Evolutionary conservation across 176 grass and related monocot species (phyloP), one percentile per base, ranked within the genome.

Genomic region (Cymbopogon citratus): DNA sequence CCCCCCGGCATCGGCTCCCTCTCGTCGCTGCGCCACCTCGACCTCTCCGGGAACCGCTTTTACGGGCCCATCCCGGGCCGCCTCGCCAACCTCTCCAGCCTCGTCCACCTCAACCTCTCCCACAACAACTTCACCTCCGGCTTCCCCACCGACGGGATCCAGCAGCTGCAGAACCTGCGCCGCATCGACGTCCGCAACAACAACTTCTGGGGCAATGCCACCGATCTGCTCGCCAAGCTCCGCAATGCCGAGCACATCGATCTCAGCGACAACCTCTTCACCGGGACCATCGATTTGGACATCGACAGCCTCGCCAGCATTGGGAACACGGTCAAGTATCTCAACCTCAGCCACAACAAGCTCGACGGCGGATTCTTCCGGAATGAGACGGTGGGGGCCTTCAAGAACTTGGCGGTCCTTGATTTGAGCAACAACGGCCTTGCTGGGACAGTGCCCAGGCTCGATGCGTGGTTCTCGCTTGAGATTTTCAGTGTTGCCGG

Each of bases 31-130:
- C 85, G 81, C 72, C 80, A 81, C 87, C 87, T 99, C 85, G 93
- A 99, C 84, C 87, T 99, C 54, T 93, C 97, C 8, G 89, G 85
- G 14, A 99, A 99, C 82, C 87, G 80, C 69, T 99, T 99, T 85
- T 99, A 95, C 69, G 97, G 97, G 18, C 87, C 96, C 25, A 82
- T 99, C 73, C 96, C 96, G 0, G 85, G 75, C n/a, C 88, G 89
- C 84, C 90, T 99, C 73, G 80, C 91, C 24, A 85, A 99, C 15
- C 89, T 99, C 80, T 65, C 85, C 12, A 83, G 93, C 28, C 84
- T 99, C 65, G 87, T 88, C 74, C 85, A 93, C 80, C 93, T 99
- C 76, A 93, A 99, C 82, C 91, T 99, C 86, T 99, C 97, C 61
- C 28, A 44, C 76, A 99, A 99, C 83, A 91, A 91, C 73, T 99